Conservation (phyloP, 805 yeast genomes). For the Candida sithepensis region DNA sequence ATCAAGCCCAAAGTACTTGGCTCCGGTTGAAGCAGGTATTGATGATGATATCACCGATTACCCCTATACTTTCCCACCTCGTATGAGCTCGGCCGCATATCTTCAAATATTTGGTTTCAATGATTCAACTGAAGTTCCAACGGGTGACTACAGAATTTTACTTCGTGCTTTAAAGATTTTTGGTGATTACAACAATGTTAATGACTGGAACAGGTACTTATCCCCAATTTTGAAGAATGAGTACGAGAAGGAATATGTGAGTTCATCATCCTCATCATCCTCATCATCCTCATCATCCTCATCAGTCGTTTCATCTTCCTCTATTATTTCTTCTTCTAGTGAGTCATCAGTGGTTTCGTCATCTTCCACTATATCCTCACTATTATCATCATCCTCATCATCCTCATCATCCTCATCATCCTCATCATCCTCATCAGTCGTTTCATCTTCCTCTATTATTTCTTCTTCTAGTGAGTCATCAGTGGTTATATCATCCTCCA, state of each 20-base stretch:
- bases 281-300: no score
- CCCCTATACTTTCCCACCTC: background rate
- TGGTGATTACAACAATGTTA: slow-evolving; percentile 5
- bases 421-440: no score
- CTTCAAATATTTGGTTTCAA: background rate
- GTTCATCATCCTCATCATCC: no score
- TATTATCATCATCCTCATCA: no score
- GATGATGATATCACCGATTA: background rate
- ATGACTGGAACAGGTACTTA: slow-evolving; percentile 12
- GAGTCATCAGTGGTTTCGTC: background rate
- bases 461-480: no score
- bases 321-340: no score
- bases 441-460: no score
- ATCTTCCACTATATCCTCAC: no score
- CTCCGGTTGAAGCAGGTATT: slow-evolving; percentile 1
- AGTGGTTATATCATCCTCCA: no score
- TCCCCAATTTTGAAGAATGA: slow-evolving; percentile 4
- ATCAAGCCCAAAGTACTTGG: slow-evolving; percentile 3
- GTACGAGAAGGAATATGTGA: no score
- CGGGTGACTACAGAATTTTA: slow-evolving; percentile 8
- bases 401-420: no score
- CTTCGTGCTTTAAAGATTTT: slow-evolving; percentile 8
- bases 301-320: no score
- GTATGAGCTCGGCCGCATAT: background rate
- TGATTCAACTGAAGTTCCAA: slow-evolving; percentile 2